Conservation (phyloP, 208 protist species). For the Spongospora subterranea region DNA sequence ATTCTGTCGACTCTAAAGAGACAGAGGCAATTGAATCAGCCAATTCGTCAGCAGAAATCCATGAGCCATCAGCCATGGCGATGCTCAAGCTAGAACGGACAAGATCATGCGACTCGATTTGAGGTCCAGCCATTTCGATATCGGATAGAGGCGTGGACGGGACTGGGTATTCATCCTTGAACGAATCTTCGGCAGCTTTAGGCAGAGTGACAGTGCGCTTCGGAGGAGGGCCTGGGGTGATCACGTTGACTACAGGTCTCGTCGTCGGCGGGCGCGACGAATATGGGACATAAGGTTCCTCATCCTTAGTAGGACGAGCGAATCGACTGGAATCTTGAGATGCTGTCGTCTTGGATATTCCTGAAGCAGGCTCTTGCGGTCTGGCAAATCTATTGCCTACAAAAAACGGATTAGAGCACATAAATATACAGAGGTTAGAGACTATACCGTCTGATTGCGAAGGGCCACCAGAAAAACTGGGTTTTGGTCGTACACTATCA, state of each 20-base stretch:
- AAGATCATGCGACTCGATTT: not conserved
- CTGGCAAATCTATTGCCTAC: too few species aligned
- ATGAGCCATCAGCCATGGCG: not conserved
- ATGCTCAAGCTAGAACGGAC: not conserved
- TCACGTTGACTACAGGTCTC: not conserved
- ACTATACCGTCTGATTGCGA: too few species aligned
- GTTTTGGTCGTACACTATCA: too few species aligned
- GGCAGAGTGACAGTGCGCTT: not conserved
- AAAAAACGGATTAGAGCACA: too few species aligned
- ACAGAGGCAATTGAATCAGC: not conserved
- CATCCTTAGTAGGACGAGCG: not conserved
- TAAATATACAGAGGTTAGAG: too few species aligned
- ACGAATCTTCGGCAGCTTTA: not conserved
- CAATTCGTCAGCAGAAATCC: constrained; percentile 36
- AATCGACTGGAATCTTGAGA: too few species aligned
- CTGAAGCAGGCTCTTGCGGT: too few species aligned
- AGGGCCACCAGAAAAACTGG: too few species aligned
- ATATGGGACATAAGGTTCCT: too few species aligned
- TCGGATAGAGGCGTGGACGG: not conserved
- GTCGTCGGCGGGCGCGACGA: not conserved
- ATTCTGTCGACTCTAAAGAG: not conserved
- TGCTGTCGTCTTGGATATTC: too few species aligned
- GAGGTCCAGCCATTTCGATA: too few species aligned
- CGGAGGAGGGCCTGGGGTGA: not conserved
- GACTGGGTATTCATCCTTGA: not conserved